Evolutionary conservation across 148 eudicot species (phyloP), one percentile per base, ranked within the genome.

Genomic region (Tetragonia tetragonoides): DNA sequence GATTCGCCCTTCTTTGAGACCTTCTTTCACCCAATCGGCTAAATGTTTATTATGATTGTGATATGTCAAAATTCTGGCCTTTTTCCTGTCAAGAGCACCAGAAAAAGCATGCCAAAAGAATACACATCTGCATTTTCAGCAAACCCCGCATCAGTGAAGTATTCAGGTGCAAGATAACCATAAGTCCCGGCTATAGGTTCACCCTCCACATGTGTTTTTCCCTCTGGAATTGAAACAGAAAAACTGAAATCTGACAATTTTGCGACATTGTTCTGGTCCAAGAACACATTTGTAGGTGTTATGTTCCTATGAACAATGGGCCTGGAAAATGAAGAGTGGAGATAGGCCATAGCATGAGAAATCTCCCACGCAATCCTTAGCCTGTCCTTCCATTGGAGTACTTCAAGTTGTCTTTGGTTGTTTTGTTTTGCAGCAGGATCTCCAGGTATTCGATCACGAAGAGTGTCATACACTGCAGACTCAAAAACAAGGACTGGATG

Each of bases 21-120:
- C 23, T 15, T 24, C 42, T 5, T n/a, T 3, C 28, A 65, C 70
- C 59, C 70, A 75, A 4, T 39, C 73, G 4, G 18, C 3, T 28
- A 66, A 7, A 34, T 12, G 40, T 7, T 4, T 11, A 0, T 4
- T 5, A 28, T 28, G 34, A 3, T 0, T 56, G 0, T 24, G 47
- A 39, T 6, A 20, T 2, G 5, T 0, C 9, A 6, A 20, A 6
- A 20, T 4, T 34, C 21, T 49, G 54, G 62, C 3, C 38, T 0
- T 34, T 64, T 75, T 64, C 79, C 79, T 68, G 79, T 77, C 66
- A 77, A 49, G 24, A 77, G 41, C 46, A 77, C 56, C 3, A 77
- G 79, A 77, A 77, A 60, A 40, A 77, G 56, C 54, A 56, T 38
- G 39, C 79, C 79, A 77, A 77, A 77, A 2, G 73, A 23, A 40